A percentile compares a stretch with the other conserved stretches of the same genome.
Evolutionary conservation across 2,329 filamentous ascomycete genomes (phyloP).

Genomic region (Aureobasidium sp.): DNA sequence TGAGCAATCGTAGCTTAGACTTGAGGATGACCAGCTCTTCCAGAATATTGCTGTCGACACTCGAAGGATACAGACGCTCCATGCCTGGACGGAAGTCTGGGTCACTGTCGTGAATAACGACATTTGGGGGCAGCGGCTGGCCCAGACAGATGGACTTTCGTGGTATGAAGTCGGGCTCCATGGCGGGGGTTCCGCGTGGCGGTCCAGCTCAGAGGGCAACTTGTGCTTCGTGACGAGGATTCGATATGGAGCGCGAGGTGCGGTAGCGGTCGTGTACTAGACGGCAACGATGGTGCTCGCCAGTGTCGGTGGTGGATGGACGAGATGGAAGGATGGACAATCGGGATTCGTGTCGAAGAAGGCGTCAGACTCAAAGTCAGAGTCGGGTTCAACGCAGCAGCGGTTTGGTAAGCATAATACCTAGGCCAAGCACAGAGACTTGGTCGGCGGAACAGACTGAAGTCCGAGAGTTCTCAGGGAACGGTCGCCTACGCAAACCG

Average conservation of each 20-base stretch:
- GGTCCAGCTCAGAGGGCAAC: not conserved
- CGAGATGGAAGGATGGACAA: not conserved
- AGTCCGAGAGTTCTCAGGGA: conserved; percentile 8
- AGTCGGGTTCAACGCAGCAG: not conserved
- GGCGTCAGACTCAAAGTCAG: not conserved
- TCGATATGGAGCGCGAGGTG: not conserved
- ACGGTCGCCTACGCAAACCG: conserved; percentile 10
- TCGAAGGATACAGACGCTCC: conserved; percentile 24
- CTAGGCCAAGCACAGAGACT: not conserved
- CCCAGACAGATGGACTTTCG: conserved; percentile 14
- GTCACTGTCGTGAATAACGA: conserved; percentile 36
- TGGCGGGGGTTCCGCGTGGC: conserved; percentile 1
- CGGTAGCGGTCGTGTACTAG: not conserved
- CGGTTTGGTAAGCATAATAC: conserved; percentile 5
- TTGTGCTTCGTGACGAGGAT: not conserved
- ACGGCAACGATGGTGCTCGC: not conserved
- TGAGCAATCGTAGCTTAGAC: conserved; percentile 42
- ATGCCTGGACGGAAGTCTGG: conserved; percentile 34
- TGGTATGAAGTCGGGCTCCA: conserved; percentile 6
- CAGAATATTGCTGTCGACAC: conserved; percentile 50
- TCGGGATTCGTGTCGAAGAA: not conserved
- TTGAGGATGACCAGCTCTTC: conserved; percentile 56
- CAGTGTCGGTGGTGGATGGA: not conserved
- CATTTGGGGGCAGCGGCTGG: not conserved
- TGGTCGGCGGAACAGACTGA: not conserved